Evolutionary conservation across 2,329 filamentous ascomycete genomes (phyloP).

Genomic region (Bipolaris gigantea): DNA sequence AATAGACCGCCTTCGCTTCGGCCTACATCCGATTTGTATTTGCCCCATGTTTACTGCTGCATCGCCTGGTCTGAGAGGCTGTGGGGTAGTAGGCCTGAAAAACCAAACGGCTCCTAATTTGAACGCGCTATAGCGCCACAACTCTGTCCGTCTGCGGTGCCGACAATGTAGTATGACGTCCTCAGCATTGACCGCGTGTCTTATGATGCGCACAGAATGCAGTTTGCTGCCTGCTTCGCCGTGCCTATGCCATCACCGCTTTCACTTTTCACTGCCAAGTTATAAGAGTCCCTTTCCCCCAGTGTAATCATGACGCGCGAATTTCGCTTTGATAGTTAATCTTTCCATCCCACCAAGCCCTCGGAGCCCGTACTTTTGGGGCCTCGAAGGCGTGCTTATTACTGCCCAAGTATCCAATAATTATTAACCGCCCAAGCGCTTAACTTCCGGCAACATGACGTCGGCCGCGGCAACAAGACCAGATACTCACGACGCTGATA

Average conservation of each 20-base stretch:
- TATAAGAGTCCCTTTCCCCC: slow-evolving; percentile 6
- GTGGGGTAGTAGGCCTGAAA: background rate
- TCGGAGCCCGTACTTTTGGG: background rate
- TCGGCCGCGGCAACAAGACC: slow-evolving; percentile 19
- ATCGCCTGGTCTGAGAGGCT: slow-evolving; percentile 14
- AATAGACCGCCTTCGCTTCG: slow-evolving; percentile 5
- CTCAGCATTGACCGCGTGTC: slow-evolving; percentile 3
- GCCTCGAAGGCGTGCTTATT: background rate
- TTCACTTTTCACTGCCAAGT: background rate
- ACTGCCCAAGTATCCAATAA: background rate
- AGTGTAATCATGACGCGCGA: slow-evolving; percentile 3
- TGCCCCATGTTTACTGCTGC: slow-evolving; percentile 17
- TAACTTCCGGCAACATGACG: slow-evolving; percentile 16
- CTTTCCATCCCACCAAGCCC: slow-evolving; percentile 1
- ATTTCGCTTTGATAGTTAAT: slow-evolving; percentile 1
- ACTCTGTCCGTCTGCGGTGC: slow-evolving; percentile 6
- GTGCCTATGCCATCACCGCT: background rate
- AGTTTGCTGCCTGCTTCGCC: background rate
- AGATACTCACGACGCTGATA: slow-evolving; percentile 22
- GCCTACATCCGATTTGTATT: slow-evolving; percentile 11
- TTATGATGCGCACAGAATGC: slow-evolving; percentile 12
- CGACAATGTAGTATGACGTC: slow-evolving; percentile 21
- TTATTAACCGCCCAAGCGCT: background rate
- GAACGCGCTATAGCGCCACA: slow-evolving; percentile 14
- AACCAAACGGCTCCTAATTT: slow-evolving; percentile 9